Evolutionary conservation across 768 basidiomycete genomes (phyloP), one percentile per base, ranked within the genome.

Genomic region (Calocera viscosa): DNA sequence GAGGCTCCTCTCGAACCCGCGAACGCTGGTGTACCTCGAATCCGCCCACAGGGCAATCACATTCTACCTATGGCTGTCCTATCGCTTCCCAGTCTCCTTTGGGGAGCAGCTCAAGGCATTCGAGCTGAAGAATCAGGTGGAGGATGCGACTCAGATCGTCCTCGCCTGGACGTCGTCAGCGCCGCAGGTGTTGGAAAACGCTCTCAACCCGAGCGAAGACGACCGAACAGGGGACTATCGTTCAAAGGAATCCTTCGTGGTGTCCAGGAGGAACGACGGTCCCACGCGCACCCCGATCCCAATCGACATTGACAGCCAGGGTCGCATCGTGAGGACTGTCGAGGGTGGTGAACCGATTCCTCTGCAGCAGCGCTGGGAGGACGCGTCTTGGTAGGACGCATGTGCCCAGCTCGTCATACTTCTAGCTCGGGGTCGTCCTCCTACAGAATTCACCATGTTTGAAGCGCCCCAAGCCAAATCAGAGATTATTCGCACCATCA

Each of bases 11-110:
- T 2, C 32, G 19, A 19, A 43, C 47, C 34, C 64, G 22, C 38
- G 67, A 7, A 68, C 67, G n/a, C 71, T 78, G 49, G 64, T 68
- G 12, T 66, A 65, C 16, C 74, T 97, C 53, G 94, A 97, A 75
- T 79, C 81, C 3, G 76, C 91, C 68, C 93, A 99, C 76, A 88
- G 87, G 71, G 77, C 84, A 33, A 72, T 91, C 32, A 85, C 87
- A 16, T 71, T 88, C 24, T 97, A 97, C 76, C 78, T 92, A 63
- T 99, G 95, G 95, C 79, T 94, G 69, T 80, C 81, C 22, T 86
- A 84, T 74, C 86, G 94, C 40, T 80, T 84, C 67, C 80, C 84
- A 0, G 79, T 91, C 65, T 79, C 85, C 8, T 97, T 89, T 74
- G 75, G 82, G 2, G 80, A 88, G n/a, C 77, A 81, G 34, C 73